These are phyloP conservation scores for Echinochloa phyllopogon DNA, from an alignment of 176 grass and related monocot species.

Conservation along the genomic window DNA sequence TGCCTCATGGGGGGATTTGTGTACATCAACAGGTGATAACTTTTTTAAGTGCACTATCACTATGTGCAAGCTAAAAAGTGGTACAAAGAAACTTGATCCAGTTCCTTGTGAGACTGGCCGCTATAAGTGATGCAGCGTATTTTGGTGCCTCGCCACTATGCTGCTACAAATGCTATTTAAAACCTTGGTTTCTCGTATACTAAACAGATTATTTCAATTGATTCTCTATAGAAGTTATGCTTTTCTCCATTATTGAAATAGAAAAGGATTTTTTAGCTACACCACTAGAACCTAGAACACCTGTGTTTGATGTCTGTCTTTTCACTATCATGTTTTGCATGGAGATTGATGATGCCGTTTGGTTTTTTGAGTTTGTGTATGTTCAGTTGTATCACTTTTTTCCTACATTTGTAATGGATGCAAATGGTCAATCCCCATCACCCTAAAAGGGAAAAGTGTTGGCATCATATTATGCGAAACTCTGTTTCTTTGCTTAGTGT, in stretches of 20 bases:
- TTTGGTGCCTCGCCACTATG: neutral
- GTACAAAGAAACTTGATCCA: neutral
- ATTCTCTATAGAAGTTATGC: neutral
- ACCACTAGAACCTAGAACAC: neutral
- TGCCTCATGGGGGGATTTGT: constrained; percentile 68
- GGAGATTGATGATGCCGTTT: neutral
- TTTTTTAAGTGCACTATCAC: neutral
- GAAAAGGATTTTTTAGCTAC: neutral
- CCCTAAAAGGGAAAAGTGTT: neutral
- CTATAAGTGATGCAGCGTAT: neutral
- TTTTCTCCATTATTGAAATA: neutral
- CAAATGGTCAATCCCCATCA: neutral
- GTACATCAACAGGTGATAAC: constrained; percentile 79
- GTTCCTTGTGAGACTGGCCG: neutral
- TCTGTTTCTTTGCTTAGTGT: neutral
- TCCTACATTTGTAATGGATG: neutral
- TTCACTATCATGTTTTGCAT: neutral
- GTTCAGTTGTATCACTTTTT: neutral
- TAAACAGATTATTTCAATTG: neutral
- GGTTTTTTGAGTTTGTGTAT: neutral
- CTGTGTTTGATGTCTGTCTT: neutral
- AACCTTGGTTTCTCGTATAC: neutral
- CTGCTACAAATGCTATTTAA: neutral
- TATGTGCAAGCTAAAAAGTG: constrained; percentile 14
- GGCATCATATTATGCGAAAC: neutral